Conservation (phyloP, 2,329 filamentous ascomycete species). For the Exophiala aquamarina region DNA sequence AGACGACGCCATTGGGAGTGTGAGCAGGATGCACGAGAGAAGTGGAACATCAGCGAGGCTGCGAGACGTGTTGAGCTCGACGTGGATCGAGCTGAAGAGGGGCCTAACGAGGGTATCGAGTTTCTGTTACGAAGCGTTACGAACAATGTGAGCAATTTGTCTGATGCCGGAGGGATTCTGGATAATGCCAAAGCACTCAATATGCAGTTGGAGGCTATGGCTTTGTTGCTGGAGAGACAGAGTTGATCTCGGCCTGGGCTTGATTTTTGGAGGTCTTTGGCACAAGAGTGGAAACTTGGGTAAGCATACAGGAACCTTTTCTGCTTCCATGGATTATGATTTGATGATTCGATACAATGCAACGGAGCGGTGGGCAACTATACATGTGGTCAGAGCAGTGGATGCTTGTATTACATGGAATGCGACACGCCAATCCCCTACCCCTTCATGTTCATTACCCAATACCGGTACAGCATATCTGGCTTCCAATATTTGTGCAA, state of each 20-base stretch:
- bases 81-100: conserved; percentile 36
- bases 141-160: conserved; percentile 40
- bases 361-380: too few relatives aligned
- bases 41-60: conserved; percentile 27
- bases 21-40: conserved; percentile 34
- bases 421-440: too few relatives aligned
- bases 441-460: too few relatives aligned
- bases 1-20: conserved; percentile 41
- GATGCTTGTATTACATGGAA: too few relatives aligned
- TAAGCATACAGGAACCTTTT: too few relatives aligned
- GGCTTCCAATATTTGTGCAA: too few relatives aligned
- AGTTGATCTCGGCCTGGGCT: too few relatives aligned
- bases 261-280: background rate
- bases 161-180: conserved; percentile 42
- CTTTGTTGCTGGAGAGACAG: conserved; percentile 17
- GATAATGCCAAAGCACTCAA: conserved; percentile 44
- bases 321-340: too few relatives aligned
- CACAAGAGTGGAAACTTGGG: too few relatives aligned
- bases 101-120: conserved; percentile 37
- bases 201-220: conserved; percentile 40
- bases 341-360: too few relatives aligned
- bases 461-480: too few relatives aligned
- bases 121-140: conserved; percentile 44
- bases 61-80: conserved; percentile 45
- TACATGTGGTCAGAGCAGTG: too few relatives aligned